Conservation (phyloP, 208 protist genomes). For the Trypanosomatidae sp. region DNA sequence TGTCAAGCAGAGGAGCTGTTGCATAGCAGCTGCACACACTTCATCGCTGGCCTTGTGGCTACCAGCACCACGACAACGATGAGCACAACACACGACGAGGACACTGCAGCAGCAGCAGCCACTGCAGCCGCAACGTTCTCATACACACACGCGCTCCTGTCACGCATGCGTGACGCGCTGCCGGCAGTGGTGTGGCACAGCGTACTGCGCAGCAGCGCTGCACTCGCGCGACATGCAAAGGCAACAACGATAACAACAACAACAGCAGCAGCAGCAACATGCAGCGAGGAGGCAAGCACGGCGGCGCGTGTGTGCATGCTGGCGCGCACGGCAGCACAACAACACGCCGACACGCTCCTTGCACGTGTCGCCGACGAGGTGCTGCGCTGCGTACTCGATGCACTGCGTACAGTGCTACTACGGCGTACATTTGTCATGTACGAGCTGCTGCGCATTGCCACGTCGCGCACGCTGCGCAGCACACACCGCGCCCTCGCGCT, state of each 20-base stretch:
- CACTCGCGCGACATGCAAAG: too few species aligned
- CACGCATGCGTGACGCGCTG: background rate
- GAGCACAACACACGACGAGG: too few species aligned
- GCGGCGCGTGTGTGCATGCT: slow-evolving; percentile 3
- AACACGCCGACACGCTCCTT: slow-evolving; percentile 7
- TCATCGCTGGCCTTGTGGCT: background rate
- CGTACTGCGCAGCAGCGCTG: background rate
- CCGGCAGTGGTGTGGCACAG: background rate
- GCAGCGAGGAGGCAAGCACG: background rate
- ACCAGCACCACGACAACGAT: too few species aligned
- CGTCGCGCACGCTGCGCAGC: slow-evolving; percentile 20
- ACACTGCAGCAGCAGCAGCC: too few species aligned
- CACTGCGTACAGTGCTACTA: slow-evolving; percentile 33
- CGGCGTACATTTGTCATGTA: slow-evolving; percentile 56
- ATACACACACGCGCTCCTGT: too few species aligned
- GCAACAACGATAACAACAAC: too few species aligned
- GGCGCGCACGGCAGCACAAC: too few species aligned
- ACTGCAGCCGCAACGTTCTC: too few species aligned
- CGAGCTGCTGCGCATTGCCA: slow-evolving; percentile 47
- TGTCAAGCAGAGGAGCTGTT: background rate
- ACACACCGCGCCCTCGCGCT: slow-evolving; percentile 20
- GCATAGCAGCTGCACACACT: too few species aligned
- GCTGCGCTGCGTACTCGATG: slow-evolving; percentile 17
- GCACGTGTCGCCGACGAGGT: slow-evolving; percentile 12
- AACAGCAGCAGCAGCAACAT: background rate